Base-by-base conservation (phyloP, 1,284 basidiomycete genomes). In the Cystobasidium pallidum region DNA sequence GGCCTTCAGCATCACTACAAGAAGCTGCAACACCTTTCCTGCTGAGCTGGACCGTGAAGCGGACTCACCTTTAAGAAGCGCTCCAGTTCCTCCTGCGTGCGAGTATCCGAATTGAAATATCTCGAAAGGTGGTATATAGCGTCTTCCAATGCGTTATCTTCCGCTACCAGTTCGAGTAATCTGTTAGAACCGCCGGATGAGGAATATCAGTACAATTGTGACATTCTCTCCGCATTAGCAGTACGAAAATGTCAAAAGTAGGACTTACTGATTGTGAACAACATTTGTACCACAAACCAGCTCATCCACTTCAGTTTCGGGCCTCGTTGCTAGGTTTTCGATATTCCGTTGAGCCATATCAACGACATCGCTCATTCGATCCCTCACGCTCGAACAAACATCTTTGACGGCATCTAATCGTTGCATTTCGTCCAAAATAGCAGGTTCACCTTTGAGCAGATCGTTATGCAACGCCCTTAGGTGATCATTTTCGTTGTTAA, bases 141-240 rank as follows among this genome's bases (percentile, higher is more conserved):
- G 81, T 99, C 96, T 81, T 97, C 94, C 78, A 99, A 92, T 0
- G 95, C 94, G 77, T 94, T 94, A 81, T 99, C 96, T 81, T 99
- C 96, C n/a, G 96, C 94, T 7, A 97, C 89, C 26, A 99, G 85
- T 80, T 96, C 92, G 76, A 98, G 88, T 28, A 99, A 84, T 81
- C 94, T 97, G 79, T 2, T 13, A 45, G 28, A 28, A 28, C 21
- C 30, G 10, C 8, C 57, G 45, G n/a, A 2, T 10, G 11, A 8
- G 17, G 15, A 7, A 17, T 11, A 7, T 21, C 8, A 10, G 30
- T 11, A n/a, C 54, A 55, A 34, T 30, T n/a, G 36, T 61, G 15
- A 15, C 7, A 6, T 7, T 13, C 7, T 39, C 36, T 39, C 36
- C 7, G 13, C 6, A 7, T 7, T 39, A 39, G 6, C 6, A 7